Evolutionary conservation across 257 asterid species (phyloP), one percentile per base, ranked within the genome.

Genomic region (Rubia yunnanensis): DNA sequence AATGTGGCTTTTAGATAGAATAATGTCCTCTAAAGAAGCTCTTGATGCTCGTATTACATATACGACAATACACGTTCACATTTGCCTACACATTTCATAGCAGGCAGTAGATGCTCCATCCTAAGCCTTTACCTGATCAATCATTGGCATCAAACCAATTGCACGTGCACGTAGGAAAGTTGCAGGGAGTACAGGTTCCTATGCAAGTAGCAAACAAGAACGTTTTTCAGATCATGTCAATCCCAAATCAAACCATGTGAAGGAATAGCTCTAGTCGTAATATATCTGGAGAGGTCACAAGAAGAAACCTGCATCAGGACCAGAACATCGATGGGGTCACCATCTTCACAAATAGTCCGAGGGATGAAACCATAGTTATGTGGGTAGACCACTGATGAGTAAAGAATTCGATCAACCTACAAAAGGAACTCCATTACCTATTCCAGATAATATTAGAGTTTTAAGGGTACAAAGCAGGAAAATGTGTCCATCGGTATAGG

Each of bases 141-240:
- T 91, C 98, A 91, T 91, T 15, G 96, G 98, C 96, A 91, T 88
- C 76, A 91, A 77, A n/a, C 96, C 98, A 69, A 91, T 91, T 5
- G 96, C 96, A 74, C 95, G 94, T 11, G 96, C 98, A 77, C 98
- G 95, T 41, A 91, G 95, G 74, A 64, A 91, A 63, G 89, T 86
- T 30, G 95, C 94, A 31, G 96, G 94, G 56, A 86, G 78, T 27
- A 88, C 94, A 70, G 96, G 98, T 64, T 88, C 98, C 98, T 91
- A 67, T 5, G 28, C 32, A 65, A 20, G 58, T 31, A 38, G 26
- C 55, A 63, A 20, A 17, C 9, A n/a, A 71, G 14, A 20, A 9
- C 18, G 17, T 39, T 27, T 32, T 30, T 22, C 44, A 7, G 8
- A 57, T 0, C 23, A 30, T 32, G 50, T n/a, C 1, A 8, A 36